Evolutionary conservation across 2,329 filamentous ascomycete species (phyloP).

Genomic region (Graphilbum fragrans): DNA sequence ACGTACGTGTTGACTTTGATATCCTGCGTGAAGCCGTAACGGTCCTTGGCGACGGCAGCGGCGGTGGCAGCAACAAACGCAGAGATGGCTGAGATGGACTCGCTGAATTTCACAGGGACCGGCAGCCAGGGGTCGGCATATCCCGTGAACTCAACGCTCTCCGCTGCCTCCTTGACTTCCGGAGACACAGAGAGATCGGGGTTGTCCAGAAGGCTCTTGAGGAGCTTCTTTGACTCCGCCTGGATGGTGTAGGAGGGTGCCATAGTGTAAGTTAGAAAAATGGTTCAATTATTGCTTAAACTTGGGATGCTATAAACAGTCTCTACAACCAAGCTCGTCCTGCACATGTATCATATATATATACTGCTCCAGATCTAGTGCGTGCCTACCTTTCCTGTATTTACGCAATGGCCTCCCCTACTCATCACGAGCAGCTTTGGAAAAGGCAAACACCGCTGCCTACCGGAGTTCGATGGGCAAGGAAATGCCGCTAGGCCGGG

Average conservation of each 20-base stretch:
- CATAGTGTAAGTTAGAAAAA: too few species aligned
- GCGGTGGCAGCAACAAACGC: constrained; percentile 5
- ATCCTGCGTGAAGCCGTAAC: constrained; percentile 28
- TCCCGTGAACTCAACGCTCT: not conserved
- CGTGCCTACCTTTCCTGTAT: too few species aligned
- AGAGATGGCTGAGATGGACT: constrained; percentile 5
- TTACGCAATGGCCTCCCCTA: too few species aligned
- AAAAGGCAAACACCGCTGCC: too few species aligned
- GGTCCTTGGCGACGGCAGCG: constrained; percentile 22
- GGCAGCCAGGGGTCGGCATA: constrained; percentile 10
- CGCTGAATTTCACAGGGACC: constrained; percentile 2
- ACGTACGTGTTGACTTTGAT: constrained; percentile 1
- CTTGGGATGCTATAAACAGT: too few species aligned
- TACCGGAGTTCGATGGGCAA: too few species aligned
- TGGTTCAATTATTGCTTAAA: too few species aligned
- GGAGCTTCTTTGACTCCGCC: not conserved
- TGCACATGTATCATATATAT: too few species aligned
- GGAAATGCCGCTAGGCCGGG: too few species aligned
- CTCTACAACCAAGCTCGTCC: too few species aligned
- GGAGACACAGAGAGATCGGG: not conserved
- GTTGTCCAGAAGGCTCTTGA: not conserved
- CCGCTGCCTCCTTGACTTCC: not conserved
- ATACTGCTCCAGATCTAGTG: too few species aligned
- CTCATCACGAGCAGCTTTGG: too few species aligned
- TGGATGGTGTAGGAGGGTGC: not conserved